Base-by-base conservation (phyloP, 108 stramenopile species). In the Pseudonitzschia multiseries region DNA sequence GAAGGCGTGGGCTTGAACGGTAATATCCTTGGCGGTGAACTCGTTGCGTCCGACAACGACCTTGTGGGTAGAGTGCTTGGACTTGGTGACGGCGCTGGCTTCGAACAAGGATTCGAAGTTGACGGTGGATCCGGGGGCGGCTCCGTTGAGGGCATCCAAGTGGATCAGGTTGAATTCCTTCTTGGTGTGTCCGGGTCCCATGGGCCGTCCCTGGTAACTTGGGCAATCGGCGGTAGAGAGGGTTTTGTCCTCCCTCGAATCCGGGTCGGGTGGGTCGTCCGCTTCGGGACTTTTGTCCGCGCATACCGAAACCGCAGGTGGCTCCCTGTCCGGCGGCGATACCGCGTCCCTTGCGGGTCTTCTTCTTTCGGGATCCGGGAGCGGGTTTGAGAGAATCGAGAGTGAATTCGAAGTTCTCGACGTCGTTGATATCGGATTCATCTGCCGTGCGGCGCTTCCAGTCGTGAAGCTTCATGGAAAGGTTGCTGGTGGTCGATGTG, bases 1-100 rank as follows among this genome's bases (percentile, higher is more conserved):
- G 79, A 99, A 98, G 20, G 96, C 98, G 86, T 99, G 97, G 20
- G 98, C 98, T 84, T 97, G 94, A 1, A 99, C 98, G 4, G 95
- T 97, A 69, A 99, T 81, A 63, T 88, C 92, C 78, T 87, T 87
- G 54, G 90, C 93, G 33, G 84, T 89, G 71, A 93, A 86, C 33
- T 95, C 92, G 21, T 87, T 77, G 48, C 78, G 76, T 67, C 92
- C 94, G 57, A 93, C 89, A 28, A 96, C 92, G 71, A 98, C 81
- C 92, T 98, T 98, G 92, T 96, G 93, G 56, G 92, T 83, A 64
- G 73, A 50, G 70, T 81, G 77, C 77, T 95, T 97, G 62, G 89
- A 81, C 84, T 98, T 98, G 77, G 96, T 94, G 44, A 88, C 68
- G 41, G 83, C 81, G 29, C 79, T 81, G 69, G 74, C 13, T 65